phyloP scores from a whole-genome alignment of 257 asterid genomes.

The Solanum tarijense region DNA sequence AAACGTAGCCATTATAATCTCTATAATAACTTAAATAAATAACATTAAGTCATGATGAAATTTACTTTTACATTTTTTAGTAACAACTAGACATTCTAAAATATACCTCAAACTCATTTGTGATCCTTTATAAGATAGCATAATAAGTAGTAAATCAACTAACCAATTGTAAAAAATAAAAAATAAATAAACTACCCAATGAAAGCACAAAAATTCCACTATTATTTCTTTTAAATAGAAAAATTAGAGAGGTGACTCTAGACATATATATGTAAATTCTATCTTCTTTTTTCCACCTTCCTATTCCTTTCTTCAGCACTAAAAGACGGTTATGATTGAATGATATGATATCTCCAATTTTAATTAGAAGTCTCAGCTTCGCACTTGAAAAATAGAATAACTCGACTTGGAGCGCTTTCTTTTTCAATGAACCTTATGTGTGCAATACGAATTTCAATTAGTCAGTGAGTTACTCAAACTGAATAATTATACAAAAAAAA shows the following conservation, averaged over 20 bases:
- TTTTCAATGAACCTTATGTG: background rate
- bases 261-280: background rate
- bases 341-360: background rate
- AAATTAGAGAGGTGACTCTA: background rate
- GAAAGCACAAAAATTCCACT: background rate
- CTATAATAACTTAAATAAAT: background rate
- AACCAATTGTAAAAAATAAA: background rate
- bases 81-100: background rate
- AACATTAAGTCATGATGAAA: background rate
- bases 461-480: background rate
- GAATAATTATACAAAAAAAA: background rate
- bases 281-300: background rate
- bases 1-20: background rate
- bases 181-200: background rate
- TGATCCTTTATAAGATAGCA: background rate
- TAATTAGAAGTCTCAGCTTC: rapidly evolving
- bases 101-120: background rate
- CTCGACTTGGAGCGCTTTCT: background rate
- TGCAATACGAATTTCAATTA: background rate
- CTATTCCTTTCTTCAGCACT: background rate
- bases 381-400: background rate
- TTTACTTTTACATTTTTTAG: conserved; percentile 44
- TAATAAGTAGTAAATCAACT: background rate
- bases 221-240: background rate
- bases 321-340: background rate